These are phyloP conservation scores for Auricularia sp. DNA, from an alignment of 768 basidiomycete species.

Conservation along the genomic window DNA sequence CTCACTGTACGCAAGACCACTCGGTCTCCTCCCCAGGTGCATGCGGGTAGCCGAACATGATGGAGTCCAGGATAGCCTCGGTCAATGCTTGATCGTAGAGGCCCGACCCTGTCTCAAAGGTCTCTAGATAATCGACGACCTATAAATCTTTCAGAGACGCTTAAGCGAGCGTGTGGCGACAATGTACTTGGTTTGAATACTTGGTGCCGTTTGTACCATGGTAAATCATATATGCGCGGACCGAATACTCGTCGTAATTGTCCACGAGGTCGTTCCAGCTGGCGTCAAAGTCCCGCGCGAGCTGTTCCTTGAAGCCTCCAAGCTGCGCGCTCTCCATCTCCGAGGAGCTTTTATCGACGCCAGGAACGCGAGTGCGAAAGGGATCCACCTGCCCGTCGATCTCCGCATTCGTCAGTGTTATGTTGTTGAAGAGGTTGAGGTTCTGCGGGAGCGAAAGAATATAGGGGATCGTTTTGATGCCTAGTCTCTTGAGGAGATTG, in stretches of 20 bases:
- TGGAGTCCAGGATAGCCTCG: conserved; percentile 24
- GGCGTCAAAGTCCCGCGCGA: not conserved
- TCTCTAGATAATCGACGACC: conserved; percentile 13
- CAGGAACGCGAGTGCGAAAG: not conserved
- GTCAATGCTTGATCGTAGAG: conserved; percentile 27
- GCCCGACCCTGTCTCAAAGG: conserved; percentile 22
- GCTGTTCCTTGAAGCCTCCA: not conserved
- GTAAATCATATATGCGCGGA: conserved; percentile 15
- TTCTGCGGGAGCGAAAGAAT: not conserved
- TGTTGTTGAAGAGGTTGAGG: conserved; percentile 3
- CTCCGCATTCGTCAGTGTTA: not conserved
- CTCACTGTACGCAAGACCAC: conserved; percentile 1
- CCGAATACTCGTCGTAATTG: conserved; percentile 1
- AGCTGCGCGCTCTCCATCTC: not conserved
- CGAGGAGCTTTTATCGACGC: not conserved
- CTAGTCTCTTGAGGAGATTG: conserved; percentile 7
- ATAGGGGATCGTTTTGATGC: not conserved
- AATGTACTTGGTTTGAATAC: not conserved
- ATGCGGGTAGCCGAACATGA: conserved; percentile 17
- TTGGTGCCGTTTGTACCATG: conserved; percentile 4
- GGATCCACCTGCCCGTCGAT: conserved; percentile 1
- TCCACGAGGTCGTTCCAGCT: conserved; percentile 2
- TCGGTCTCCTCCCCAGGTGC: not conserved
- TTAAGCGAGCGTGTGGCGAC: no score
- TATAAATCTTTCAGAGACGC: not conserved